Percentiles rank a stretch among this genome's conserved stretches.
Conservation (phyloP, 371 early-diverging fungal genomes). For the Lichtheimia ramosa region DNA sequence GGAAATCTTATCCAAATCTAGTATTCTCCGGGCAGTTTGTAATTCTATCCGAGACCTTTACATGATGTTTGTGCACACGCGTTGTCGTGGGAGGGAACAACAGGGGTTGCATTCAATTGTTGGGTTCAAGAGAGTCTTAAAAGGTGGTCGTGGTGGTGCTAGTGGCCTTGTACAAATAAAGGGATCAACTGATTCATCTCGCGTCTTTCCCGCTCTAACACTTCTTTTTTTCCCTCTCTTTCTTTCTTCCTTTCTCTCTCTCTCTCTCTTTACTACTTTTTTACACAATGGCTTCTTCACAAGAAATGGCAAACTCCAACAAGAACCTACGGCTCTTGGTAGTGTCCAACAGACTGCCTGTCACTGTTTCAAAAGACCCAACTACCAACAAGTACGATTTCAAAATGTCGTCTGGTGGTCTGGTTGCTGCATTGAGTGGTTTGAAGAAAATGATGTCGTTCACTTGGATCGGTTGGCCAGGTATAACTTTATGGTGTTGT, state of each 20-base stretch:
- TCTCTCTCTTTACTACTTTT: background rate
- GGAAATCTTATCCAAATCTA: background rate
- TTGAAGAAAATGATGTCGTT: constrained; percentile 95
- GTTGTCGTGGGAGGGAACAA: too few species aligned
- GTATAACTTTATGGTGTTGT: constrained; percentile 78
- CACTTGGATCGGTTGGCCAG: constrained; percentile 99
- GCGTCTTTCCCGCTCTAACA: too few species aligned
- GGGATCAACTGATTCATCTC: too few species aligned
- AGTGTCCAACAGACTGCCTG: constrained; percentile 99
- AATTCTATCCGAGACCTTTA: constrained; percentile 1
- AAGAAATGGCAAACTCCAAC: background rate
- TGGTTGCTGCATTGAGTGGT: constrained; percentile 96
- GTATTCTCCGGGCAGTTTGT: background rate
- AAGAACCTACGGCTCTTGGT: constrained; percentile 76
- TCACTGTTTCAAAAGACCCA: constrained; percentile 86
- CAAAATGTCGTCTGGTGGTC: constrained; percentile 95
- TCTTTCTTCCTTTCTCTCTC: background rate
- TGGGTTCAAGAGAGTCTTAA: too few species aligned
- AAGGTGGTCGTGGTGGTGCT: too few species aligned
- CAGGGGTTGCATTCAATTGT: too few species aligned
- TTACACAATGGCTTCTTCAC: constrained; percentile 5
- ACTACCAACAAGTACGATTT: constrained; percentile 60
- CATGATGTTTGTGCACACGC: too few species aligned
- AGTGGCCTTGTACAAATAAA: too few species aligned
- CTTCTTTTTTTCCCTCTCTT: background rate